A percentile compares a stretch with the other conserved stretches of the same genome.
Conservation (phyloP, 2,329 filamentous ascomycete genomes). For the Ophiognomonia clavigignenti-juglandacearum region DNA sequence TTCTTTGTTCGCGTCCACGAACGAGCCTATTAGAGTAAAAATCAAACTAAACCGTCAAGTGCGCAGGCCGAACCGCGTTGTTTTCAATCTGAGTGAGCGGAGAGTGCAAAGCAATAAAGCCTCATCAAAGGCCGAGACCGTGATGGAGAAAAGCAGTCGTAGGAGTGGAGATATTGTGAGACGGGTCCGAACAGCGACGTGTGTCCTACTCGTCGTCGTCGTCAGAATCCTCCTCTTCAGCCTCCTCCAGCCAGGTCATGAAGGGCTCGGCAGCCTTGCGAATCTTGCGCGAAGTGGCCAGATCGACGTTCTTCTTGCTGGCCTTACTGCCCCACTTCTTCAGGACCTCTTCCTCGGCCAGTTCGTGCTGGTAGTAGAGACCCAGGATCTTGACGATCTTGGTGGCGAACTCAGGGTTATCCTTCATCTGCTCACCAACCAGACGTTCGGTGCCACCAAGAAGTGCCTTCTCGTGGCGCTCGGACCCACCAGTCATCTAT, state of each 20-base stretch:
- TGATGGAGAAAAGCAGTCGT: neutral
- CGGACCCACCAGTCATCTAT: conserved; percentile 70
- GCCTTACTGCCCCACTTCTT: conserved; percentile 91
- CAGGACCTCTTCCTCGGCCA: conserved; percentile 82
- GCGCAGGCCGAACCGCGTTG: neutral
- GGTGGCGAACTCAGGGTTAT: conserved; percentile 70
- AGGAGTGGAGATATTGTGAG: neutral
- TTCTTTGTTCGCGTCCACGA: too few relatives aligned
- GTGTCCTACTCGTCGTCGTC: conserved; percentile 34
- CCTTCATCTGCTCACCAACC: conserved; percentile 64
- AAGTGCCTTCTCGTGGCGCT: conserved; percentile 92
- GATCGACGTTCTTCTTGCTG: conserved; percentile 96
- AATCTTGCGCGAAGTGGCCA: conserved; percentile 86
- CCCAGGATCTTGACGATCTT: conserved; percentile 83
- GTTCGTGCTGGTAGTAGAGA: conserved; percentile 84
- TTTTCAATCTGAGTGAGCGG: conserved; percentile 13
- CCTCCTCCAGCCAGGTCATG: conserved; percentile 87
- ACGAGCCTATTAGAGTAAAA: too few relatives aligned
- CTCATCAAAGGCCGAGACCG: neutral
- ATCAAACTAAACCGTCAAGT: neutral
- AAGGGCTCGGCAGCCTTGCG: conserved; percentile 93
- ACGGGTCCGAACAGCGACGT: neutral
- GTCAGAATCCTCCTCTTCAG: conserved; percentile 65
- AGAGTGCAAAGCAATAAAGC: neutral
- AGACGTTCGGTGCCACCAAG: conserved; percentile 94